Evolutionary conservation across 2,329 filamentous ascomycete species (phyloP).

Genomic region (Trichoderma polysporum): DNA sequence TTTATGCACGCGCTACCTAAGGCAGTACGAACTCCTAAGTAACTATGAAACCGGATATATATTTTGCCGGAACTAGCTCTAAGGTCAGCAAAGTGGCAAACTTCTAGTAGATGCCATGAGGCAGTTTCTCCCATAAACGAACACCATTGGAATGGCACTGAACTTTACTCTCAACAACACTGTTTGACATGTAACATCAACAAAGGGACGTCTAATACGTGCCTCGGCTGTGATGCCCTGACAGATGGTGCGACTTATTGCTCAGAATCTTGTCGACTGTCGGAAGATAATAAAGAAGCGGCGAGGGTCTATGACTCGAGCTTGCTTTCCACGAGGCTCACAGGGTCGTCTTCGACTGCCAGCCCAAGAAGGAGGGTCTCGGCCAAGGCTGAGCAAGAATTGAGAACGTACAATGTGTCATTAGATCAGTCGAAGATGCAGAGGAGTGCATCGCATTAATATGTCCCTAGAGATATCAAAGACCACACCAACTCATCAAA

Average conservation of each 20-base stretch:
- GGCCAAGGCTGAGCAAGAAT: neutral
- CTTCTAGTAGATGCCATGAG: too few relatives aligned
- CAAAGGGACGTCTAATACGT: neutral
- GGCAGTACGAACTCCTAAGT: too few relatives aligned
- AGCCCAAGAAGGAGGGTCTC: neutral
- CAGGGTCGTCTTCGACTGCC: neutral
- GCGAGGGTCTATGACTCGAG: neutral
- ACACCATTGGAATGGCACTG: too few relatives aligned
- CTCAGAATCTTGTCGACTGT: neutral
- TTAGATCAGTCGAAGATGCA: neutral
- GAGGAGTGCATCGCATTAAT: neutral
- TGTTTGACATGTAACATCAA: too few relatives aligned
- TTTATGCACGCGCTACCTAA: too few relatives aligned
- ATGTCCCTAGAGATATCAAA: neutral
- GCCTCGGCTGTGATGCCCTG: neutral
- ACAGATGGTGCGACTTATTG: neutral
- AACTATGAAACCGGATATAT: too few relatives aligned
- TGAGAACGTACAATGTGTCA: neutral
- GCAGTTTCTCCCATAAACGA: too few relatives aligned
- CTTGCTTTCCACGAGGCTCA: neutral
- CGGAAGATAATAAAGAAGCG: neutral
- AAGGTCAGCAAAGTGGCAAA: too few relatives aligned
- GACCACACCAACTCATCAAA: neutral
- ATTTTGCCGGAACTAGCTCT: too few relatives aligned
- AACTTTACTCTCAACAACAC: too few relatives aligned